These are phyloP conservation scores for Lepidium campestre DNA, from an alignment of 441 rosid species.

Conservation along the genomic window DNA sequence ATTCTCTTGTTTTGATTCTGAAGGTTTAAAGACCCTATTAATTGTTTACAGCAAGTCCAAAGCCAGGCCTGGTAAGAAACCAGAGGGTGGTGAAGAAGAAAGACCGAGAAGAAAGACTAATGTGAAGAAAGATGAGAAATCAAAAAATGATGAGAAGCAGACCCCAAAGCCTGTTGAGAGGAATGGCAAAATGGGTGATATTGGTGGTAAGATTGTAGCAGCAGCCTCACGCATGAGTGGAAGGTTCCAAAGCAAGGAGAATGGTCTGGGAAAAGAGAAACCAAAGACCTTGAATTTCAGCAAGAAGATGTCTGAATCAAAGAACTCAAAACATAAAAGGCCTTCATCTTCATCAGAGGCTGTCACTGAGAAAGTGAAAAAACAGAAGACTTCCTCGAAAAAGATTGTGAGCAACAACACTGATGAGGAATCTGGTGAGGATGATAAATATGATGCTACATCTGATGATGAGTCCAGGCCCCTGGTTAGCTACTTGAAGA, in stretches of 20 bases:
- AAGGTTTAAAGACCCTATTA: background rate
- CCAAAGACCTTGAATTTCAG: background rate
- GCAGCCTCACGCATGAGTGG: conserved; percentile 18
- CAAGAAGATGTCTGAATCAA: background rate
- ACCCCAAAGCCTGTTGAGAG: background rate
- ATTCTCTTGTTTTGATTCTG: background rate
- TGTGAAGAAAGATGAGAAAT: background rate
- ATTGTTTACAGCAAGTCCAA: background rate
- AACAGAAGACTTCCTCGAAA: background rate
- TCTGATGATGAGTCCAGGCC: conserved; percentile 8
- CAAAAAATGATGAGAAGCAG: background rate
- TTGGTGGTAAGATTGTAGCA: conserved; percentile 19
- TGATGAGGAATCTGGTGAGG: background rate
- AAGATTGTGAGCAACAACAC: background rate
- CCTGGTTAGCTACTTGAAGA: background rate
- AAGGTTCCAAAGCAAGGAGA: background rate
- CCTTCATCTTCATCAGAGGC: conserved; percentile 3
- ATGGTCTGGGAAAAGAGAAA: background rate
- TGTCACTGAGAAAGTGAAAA: background rate
- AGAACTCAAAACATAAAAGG: background rate
- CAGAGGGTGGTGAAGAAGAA: background rate
- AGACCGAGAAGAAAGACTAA: background rate
- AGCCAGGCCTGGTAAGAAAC: background rate
- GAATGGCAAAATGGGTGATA: background rate
- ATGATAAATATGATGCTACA: background rate